These are phyloP conservation scores for Elsinoe perseae DNA, from an alignment of 2,329 filamentous ascomycete species.

Conservation along the genomic window DNA sequence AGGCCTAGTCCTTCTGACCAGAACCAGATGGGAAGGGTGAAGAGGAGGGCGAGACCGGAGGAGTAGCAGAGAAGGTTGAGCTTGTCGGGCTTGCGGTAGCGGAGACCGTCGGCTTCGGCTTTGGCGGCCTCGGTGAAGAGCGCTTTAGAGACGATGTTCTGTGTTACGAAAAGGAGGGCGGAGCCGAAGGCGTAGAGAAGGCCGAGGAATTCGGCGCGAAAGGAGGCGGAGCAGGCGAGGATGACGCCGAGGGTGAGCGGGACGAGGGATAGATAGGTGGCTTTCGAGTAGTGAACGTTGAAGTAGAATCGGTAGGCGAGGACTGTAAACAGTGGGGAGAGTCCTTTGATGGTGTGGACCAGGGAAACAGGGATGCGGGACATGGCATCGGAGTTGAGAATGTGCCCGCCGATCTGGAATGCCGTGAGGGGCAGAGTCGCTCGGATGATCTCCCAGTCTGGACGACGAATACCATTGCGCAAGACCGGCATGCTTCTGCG, in stretches of 20 bases:
- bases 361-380: conserved; percentile 92
- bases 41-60: conserved; percentile 81
- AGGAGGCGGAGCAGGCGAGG: conserved; percentile 88
- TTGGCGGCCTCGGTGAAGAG: conserved; percentile 91
- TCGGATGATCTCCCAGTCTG: conserved; percentile 70
- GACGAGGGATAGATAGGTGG: conserved; percentile 69
- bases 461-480: conserved; percentile 72
- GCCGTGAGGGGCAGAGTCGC: conserved; percentile 85
- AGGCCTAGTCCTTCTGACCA: conserved; percentile 79
- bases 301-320: conserved; percentile 85
- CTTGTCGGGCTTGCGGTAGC: conserved; percentile 81
- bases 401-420: conserved; percentile 90
- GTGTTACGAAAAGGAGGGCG: conserved; percentile 91
- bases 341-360: conserved; percentile 96
- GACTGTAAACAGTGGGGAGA: conserved; percentile 92
- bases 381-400: conserved; percentile 88
- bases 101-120: conserved; percentile 66
- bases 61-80: conserved; percentile 95
- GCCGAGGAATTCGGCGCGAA: conserved; percentile 68
- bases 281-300: conserved; percentile 74
- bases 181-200: conserved; percentile 80
- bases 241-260: conserved; percentile 91
- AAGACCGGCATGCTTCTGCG: conserved; percentile 68
- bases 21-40: conserved; percentile 88
- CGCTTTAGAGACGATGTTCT: conserved; percentile 97